Evolutionary conservation across 2,329 filamentous ascomycete genomes (phyloP).

Genomic region (Coniochaeta ligniaria): DNA sequence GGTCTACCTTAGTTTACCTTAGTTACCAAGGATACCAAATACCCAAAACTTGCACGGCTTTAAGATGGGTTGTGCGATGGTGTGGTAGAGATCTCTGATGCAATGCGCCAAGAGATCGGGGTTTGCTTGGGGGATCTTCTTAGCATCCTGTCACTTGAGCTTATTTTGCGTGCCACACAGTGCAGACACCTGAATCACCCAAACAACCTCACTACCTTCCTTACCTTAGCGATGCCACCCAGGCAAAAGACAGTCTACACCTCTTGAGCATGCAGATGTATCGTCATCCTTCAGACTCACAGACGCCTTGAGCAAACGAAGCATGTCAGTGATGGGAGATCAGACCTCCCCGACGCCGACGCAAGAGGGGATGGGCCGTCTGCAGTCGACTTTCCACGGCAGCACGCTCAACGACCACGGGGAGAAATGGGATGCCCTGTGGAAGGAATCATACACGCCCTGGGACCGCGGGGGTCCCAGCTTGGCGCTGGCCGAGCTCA

Average conservation of each 20-base stretch:
- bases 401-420: conserved; percentile 4
- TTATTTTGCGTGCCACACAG: too few species aligned
- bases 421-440: conserved; percentile 39
- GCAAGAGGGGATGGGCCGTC: not conserved
- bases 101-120: not conserved
- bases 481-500: conserved; percentile 44
- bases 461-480: conserved; percentile 51
- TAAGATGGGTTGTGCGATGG: not conserved
- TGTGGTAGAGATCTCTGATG: not conserved
- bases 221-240: too few species aligned
- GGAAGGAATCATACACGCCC: conserved; percentile 36
- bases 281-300: not conserved
- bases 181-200: too few species aligned
- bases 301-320: not conserved
- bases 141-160: too few species aligned
- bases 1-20: too few species aligned
- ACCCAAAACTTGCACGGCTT: not conserved
- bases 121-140: not conserved
- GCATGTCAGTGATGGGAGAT: not conserved
- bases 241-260: not conserved
- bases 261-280: not conserved
- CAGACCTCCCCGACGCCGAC: not conserved
- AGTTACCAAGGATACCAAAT: not conserved
- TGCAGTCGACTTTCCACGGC: not conserved
- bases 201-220: too few species aligned